Evolutionary conservation across 371 early-diverging fungal genomes (phyloP).

Genomic region (Choanephora cucurbitarum): DNA sequence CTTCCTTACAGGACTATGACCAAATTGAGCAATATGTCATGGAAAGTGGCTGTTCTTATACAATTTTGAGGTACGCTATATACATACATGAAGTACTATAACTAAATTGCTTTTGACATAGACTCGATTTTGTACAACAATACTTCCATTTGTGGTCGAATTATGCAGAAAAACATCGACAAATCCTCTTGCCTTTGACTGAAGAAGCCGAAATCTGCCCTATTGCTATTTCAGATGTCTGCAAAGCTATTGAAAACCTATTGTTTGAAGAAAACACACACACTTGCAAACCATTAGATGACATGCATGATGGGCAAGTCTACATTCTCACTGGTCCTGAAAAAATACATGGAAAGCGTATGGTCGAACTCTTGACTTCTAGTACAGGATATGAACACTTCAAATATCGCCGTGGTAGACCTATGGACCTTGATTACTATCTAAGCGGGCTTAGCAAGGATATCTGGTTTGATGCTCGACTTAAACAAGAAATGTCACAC

Average conservation of each 20-base stretch:
- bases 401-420: slow-evolving; percentile 23
- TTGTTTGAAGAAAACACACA: slow-evolving; percentile 11
- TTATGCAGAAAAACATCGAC: slow-evolving; percentile 28
- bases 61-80: slow-evolving; percentile 50
- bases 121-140: slow-evolving; percentile 49
- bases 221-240: slow-evolving; percentile 31
- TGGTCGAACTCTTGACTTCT: slow-evolving; percentile 15
- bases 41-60: slow-evolving; percentile 33
- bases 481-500: slow-evolving; percentile 34
- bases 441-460: slow-evolving; percentile 27
- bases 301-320: slow-evolving; percentile 27
- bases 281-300: slow-evolving; percentile 6
- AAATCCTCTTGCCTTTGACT: slow-evolving; percentile 23
- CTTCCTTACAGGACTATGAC: slow-evolving; percentile 34
- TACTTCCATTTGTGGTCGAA: slow-evolving; percentile 37
- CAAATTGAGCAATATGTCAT: slow-evolving; percentile 44
- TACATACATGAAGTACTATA: background rate
- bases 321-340: slow-evolving; percentile 35
- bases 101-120: slow-evolving; percentile 5
- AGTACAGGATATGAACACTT: slow-evolving; percentile 26
- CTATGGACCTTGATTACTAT: slow-evolving; percentile 33
- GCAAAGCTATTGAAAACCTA: slow-evolving; percentile 23
- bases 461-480: slow-evolving; percentile 35
- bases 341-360: slow-evolving; percentile 21
- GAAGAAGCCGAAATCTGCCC: slow-evolving; percentile 26